Percentiles rank a stretch among this genome's conserved stretches.
Evolutionary conservation across 495 filamentous ascomycete genomes (phyloP).

Genomic region (Aspergillus haitiensis): DNA sequence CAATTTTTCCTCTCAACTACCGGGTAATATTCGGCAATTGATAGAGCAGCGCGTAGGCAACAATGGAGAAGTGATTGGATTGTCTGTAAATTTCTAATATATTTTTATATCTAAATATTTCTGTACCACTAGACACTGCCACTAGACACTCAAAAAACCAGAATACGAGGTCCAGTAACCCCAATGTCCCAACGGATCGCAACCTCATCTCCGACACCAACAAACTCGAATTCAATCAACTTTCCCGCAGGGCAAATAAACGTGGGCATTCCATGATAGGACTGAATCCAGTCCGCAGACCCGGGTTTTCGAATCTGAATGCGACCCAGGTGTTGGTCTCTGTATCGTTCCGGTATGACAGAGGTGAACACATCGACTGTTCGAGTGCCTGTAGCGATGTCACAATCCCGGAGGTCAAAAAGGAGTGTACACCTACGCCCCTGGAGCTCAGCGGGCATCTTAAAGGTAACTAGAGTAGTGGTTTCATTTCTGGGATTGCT

Average conservation of each 20-base stretch:
- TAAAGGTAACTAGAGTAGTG: conserved; percentile 17
- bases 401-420: conserved; percentile 20
- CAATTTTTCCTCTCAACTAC: too few species aligned
- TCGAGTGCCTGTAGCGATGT: conserved; percentile 18
- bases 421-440: conserved; percentile 16
- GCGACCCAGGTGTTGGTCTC: conserved; percentile 12
- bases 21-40: too few species aligned
- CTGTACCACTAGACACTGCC: not conserved
- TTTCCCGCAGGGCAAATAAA: conserved; percentile 17
- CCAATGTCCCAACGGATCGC: conserved; percentile 22
- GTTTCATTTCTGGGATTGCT: conserved; percentile 13
- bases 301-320: conserved; percentile 12
- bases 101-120: too few species aligned
- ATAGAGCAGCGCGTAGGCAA: too few species aligned
- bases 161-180: conserved; percentile 15
- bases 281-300: conserved; percentile 14
- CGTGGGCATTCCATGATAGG: conserved; percentile 11
- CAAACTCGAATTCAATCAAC: conserved; percentile 23
- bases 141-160: conserved; percentile 10
- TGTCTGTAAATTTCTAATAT: too few species aligned
- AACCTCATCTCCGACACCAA: conserved; percentile 19
- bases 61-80: too few species aligned
- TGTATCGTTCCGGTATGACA: conserved; percentile 7
- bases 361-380: conserved; percentile 20
- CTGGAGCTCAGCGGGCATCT: conserved; percentile 5